Evolutionary conservation across 2,329 filamentous ascomycete species (phyloP), one percentile per base, ranked within the genome.

Genomic region (Rhynchosporium graminicola): DNA sequence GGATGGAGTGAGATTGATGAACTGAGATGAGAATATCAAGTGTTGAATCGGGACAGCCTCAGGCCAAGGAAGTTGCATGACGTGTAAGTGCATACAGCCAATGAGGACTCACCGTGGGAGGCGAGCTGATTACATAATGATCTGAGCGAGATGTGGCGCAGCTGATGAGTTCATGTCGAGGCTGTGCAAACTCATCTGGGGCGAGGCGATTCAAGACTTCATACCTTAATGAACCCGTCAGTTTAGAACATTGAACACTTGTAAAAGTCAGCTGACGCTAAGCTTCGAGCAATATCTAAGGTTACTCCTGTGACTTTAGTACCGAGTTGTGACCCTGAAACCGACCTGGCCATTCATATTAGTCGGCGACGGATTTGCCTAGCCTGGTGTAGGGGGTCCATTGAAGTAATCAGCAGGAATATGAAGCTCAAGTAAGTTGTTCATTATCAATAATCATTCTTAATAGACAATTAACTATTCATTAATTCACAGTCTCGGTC

Each of bases 371-470:
- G 20, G 20, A 20, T 20, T 20, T 20, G 20, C 20, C 20, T 20
- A 20, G 20, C 20, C 20, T 20, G 20, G 20, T 20, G 20, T 20
- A 20, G 20, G 1, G 20, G 20, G 20, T 20, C 20, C 20, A 20
- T 20, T 20, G 20, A 20, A 20, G 20, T 20, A 20, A 20, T 20
- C 20, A 20, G 20, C 20, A 20, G 20, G 20, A 20, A 20, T 20
- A 20, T 20, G 20, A 20, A 20, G 20, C 20, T 20, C 20, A 20
- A 36, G 5, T 36, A 3, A 33, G 12, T 43, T 46, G 4, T 8
- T 46, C 51, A 54, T 54, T 52, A 54, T 54, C 51, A 54, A 54
- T 54, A 54, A 38, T 54, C 51, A 42, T 54, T 54, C 42, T 54
- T 28, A 28, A 3, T 29, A 26, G 36, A 46, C 43, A 46, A 46